phyloP scores from a whole-genome alignment of 352 stramenopile genomes.

The Aphanomyces stellatus region DNA sequence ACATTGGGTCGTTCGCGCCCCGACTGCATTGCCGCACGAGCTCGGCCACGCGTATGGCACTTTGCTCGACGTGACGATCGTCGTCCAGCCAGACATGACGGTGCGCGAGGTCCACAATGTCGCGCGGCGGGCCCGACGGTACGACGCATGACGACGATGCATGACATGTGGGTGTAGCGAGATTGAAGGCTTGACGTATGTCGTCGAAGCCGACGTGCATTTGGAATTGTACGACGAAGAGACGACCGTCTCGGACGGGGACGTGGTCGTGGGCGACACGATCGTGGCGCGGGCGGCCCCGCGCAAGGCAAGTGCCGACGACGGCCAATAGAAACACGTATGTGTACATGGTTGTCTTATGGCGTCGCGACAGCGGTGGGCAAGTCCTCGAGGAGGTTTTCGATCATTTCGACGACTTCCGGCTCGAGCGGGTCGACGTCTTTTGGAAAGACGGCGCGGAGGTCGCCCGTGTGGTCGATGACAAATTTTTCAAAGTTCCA shows the following conservation, averaged over 20 bases:
- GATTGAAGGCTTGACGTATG: conserved; percentile 70
- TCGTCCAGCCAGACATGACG: conserved; percentile 63
- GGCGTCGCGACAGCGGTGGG: background rate
- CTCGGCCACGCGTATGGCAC: conserved; percentile 41
- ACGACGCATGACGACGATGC: background rate
- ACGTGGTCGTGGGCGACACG: background rate
- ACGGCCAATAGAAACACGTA: background rate
- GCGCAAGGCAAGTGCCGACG: too few relatives aligned
- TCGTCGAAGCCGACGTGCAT: conserved; percentile 73
- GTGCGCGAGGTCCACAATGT: conserved; percentile 64
- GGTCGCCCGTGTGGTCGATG: conserved; percentile 45
- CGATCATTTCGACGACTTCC: conserved; percentile 53
- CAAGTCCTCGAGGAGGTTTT: conserved; percentile 47
- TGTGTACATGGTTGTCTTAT: background rate
- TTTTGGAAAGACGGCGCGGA: conserved; percentile 60
- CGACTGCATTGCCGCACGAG: conserved; percentile 35
- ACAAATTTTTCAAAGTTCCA: conserved; percentile 84
- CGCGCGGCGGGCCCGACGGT: conserved; percentile 65
- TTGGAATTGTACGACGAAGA: conserved; percentile 67
- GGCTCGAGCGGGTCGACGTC: conserved; percentile 55
- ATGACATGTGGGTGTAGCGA: conserved; percentile 29
- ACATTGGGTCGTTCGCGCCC: conserved; percentile 36
- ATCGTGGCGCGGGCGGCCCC: background rate
- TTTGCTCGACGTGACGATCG: conserved; percentile 67
- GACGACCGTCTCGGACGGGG: background rate